Base-by-base conservation (phyloP, 306 rosid genomes). In the Sindora glabra region DNA sequence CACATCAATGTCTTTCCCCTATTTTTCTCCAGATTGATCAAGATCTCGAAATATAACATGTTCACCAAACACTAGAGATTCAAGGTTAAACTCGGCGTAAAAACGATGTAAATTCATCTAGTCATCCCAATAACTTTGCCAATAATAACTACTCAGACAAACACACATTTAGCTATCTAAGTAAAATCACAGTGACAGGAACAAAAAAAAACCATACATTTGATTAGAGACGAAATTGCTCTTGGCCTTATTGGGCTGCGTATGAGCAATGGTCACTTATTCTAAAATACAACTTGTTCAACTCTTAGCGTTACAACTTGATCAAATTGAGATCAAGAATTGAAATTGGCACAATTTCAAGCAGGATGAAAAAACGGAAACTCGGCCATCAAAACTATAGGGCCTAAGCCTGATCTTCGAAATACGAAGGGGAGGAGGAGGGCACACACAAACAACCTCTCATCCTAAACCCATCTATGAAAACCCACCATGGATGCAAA, bases 401-500 rank as follows among this genome's bases (percentile, higher is more conserved):
- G 62, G 74, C 65, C 44, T 38, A 33, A 59, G 74, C 65, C 44
- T 38, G 27, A 59, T 70, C 71, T 73, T 53, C 39, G 66, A 38
- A 62, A 60, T 57, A 45, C 55, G 24, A 72, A 72, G 95, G 89
- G 74, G 65, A 77, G 95, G 97, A 74, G 94, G 95, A 82, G 97
- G 90, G 94, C 67, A 88, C 83, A 77, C 80, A 61, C 74, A 67
- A 70, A 86, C 94, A 83, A 80, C 99, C 97, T 89, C 97, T 80
- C 99, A 84, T 89, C 99, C 89, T 69, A 65, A 68, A 70, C 82
- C 90, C 89, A 30, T 64, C 65, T 18, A 59, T 60, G 14, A 60
- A 64, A 70, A 24, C 18, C 68, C 70, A 42, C 2, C 8, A 59
- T 63, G 25, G 29, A 58, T 8, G 51, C 33, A n/a, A 74, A 54